Evolutionary conservation across 2,329 filamentous ascomycete species (phyloP), one percentile per base, ranked within the genome.

Genomic region (Chaetomiaceae sp.): DNA sequence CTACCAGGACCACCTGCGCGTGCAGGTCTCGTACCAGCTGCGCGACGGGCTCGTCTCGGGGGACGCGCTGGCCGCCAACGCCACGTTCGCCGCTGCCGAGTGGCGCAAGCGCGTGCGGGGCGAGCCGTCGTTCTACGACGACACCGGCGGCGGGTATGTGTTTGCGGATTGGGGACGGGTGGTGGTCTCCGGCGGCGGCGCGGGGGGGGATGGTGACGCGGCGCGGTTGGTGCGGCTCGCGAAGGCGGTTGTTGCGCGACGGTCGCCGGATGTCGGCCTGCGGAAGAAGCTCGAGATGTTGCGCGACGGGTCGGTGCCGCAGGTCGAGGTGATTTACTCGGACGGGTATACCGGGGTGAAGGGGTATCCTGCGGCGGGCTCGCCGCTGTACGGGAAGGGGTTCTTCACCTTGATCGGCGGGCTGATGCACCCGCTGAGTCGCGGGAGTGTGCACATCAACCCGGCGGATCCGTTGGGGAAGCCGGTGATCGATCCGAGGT

Each of bases 281-380:
- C 54, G 64, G 55, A 71, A 70, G 53, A 75, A 75, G 59, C 55
- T 76, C 1, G 58, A 68, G 5, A 67, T 73, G 53, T 63, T 78
- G 38, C 60, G 62, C 14, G 61, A 73, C 48, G 53, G 57, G 4
- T 52, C 56, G n/a, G 66, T 74, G 7, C 71, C 73, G 0, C 69
- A 74, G 53, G 57, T 73, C 1, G 72, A 75, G 58, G 55, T 74
- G 32, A 71, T 75, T 52, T 72, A 76, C 58, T 71, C 70, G 1
- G 73, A 75, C 54, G 71, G 71, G 2, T 75, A 74, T 60, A 72
- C 71, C 1, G 73, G 74, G 14, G 56, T 65, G 37, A 69, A 68
- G 57, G 67, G 69, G 11, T 69, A 69, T 53, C 66, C 67, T 2
- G 48, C 62, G 5, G 40, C 25, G 37, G 69, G 58, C 43, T 69